These are phyloP conservation scores for Phytophthora citrophthora DNA, from an alignment of 352 stramenopile species.

Conservation along the genomic window DNA sequence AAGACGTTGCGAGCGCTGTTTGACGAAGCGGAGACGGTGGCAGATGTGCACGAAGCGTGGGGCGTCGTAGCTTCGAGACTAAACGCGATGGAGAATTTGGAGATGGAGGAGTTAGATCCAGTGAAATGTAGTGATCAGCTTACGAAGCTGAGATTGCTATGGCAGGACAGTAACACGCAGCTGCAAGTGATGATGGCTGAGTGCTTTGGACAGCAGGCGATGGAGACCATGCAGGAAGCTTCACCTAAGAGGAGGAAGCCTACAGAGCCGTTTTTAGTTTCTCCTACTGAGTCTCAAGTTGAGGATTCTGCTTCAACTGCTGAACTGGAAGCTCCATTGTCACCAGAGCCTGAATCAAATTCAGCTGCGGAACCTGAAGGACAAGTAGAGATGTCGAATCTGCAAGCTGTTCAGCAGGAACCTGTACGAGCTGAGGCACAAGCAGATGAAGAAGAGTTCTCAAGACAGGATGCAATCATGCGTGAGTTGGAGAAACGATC, in stretches of 20 bases:
- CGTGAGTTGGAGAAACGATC: slow-evolving; percentile 33
- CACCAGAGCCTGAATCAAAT: neutral
- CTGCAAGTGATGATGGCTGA: slow-evolving; percentile 35
- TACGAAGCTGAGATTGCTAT: slow-evolving; percentile 28
- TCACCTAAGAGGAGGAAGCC: slow-evolving; percentile 11
- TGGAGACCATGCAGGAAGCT: slow-evolving; percentile 6
- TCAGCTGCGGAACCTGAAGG: neutral
- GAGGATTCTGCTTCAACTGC: too few relatives aligned
- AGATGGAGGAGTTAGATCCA: slow-evolving; percentile 7
- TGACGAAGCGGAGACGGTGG: slow-evolving; percentile 34
- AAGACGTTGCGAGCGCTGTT: slow-evolving; percentile 18
- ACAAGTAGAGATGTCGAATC: too few relatives aligned
- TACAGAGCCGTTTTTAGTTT: too few relatives aligned
- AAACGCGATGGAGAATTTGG: slow-evolving; percentile 1
- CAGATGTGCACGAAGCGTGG: slow-evolving; percentile 41
- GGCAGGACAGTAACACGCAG: slow-evolving; percentile 28
- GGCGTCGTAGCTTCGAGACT: slow-evolving; percentile 20
- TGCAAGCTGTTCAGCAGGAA: neutral
- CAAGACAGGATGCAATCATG: slow-evolving; percentile 32
- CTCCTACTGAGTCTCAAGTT: too few relatives aligned
- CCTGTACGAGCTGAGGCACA: neutral
- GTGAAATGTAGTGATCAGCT: slow-evolving; percentile 35
- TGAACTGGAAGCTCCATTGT: neutral
- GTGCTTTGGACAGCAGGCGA: slow-evolving; percentile 21
- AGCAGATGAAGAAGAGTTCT: slow-evolving; percentile 12